Evolutionary conservation across 441 rosid genomes (phyloP), one percentile per base, ranked within the genome.

Genomic region (Monsonia emarginata): DNA sequence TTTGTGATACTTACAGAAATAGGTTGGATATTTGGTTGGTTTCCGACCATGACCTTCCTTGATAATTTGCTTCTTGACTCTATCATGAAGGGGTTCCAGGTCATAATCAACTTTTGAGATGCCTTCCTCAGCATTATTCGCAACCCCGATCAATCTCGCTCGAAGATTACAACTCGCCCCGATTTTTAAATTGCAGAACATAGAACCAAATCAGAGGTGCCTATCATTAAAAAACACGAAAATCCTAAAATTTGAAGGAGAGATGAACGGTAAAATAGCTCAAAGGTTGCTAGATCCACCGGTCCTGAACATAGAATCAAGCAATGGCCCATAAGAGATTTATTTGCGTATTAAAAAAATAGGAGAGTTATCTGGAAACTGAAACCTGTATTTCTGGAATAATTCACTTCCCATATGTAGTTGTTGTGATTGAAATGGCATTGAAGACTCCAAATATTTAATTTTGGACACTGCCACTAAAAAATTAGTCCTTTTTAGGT

Each of bases 101-200:
- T 76, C 82, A 28, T 84, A 79, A 61, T 90, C 93, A 66, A 84
- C 90, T 80, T 80, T 87, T 25, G 95, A 90, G 60, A 95, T 95
- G 40, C 99, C 98, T 83, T 95, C 98, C 63, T 95, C 96, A 27
- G 92, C 99, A 81, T 90, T 95, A 87, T 95, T 95, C 52, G 92
- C 78, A 34, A 95, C 99, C 57, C n/a, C 97, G 88, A 83, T 95
- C 98, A 80, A 95, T 95, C 85, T 92, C 98, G 13, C 98, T 76
- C 92, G 99, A 52, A 92, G 81, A 82, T 95, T 95, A 10, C 99
- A 90, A 26, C 98, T 92, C 50, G 98, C 99, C 69, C 98, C 99
- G 98, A 95, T 95, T 63, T 22, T 68, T 34, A 36, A 32, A 24
- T 63, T 16, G 30, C 60, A 40, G 44, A 42, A 6, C 34, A 24